phyloP scores from a whole-genome alignment of 306 rosid genomes.

The Argentina anserina region DNA sequence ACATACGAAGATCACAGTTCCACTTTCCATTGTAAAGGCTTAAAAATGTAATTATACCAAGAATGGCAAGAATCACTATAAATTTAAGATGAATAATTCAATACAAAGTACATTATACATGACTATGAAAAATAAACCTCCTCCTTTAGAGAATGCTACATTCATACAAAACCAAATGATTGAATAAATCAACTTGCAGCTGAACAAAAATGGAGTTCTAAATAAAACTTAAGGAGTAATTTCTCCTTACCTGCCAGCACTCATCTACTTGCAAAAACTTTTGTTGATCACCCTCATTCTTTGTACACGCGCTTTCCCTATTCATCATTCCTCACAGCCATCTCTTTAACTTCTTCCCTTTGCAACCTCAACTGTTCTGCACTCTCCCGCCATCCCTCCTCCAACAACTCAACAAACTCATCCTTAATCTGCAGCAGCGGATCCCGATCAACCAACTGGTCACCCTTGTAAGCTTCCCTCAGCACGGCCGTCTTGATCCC shows the following conservation, averaged over 20 bases:
- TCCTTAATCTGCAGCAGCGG: conserved; percentile 70
- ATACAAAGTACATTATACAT: conserved; percentile 3
- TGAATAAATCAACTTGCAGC: conserved; percentile 18
- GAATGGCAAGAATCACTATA: not conserved
- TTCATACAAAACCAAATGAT: conserved; percentile 9
- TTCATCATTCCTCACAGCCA: conserved; percentile 33
- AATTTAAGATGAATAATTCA: not conserved
- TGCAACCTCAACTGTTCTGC: conserved; percentile 42
- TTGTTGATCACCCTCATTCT: conserved; percentile 11
- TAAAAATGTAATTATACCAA: not conserved
- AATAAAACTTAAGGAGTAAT: not conserved
- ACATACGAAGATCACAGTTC: not conserved
- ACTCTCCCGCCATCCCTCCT: conserved; percentile 75
- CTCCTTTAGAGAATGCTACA: conserved; percentile 5
- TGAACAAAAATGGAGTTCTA: conserved; percentile 17
- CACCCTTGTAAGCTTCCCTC: conserved; percentile 68
- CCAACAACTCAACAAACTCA: conserved; percentile 64
- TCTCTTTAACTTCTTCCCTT: conserved; percentile 36
- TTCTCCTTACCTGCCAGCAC: conserved; percentile 15
- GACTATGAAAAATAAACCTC: not conserved
- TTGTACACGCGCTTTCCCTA: conserved; percentile 1
- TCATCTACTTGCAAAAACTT: not conserved
- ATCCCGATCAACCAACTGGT: conserved; percentile 58
- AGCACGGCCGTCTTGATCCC: conserved; percentile 76
- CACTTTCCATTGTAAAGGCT: not conserved